Evolutionary conservation across 2,329 filamentous ascomycete genomes (phyloP), one percentile per base, ranked within the genome.

Genomic region (Fusarium sp.): DNA sequence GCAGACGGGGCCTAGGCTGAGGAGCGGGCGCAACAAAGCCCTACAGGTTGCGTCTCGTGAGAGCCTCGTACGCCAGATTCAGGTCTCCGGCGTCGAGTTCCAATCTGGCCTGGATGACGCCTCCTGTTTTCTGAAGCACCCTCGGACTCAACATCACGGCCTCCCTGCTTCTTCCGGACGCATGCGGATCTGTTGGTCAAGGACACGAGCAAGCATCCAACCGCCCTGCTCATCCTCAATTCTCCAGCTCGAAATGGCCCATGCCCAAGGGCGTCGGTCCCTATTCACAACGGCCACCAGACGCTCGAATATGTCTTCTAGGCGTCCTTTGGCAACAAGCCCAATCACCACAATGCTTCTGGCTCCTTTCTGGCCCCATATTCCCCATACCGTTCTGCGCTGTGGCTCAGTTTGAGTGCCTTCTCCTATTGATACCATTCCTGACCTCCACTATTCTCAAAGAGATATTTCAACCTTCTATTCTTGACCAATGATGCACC

Each of bases 381-480:
- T 53, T 51, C 55, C 67, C 59, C 66, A 54, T 40, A 51, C 36
- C 42, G 51, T 44, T 57, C 62, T 54, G 40, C 69, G 50, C 58
- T 14, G 46, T 67, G 62, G 58, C 6, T 49, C 50, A 60, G 58
- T 49, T 31, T 27, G 69, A 42, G 44, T 33, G 40, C 25, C 58
- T 57, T 64, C 58, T 25, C 54, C 55, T 67, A 64, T 67, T 67
- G 66, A 69, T 69, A 49, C 40, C 58, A 69, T 69, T 70, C 62
- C 67, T 67, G 44, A 50, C 29, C 6, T 46, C 13, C 25, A 20
- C 34, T 20, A 18, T 40, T 40, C 18, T 33, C 18, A 38, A 54
- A 61, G 38, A n/a, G 42, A 46, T 46, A 27, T 46, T 60, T 60
- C 49, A 51, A 44, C 33, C 31, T 38, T 29, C 42, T 46, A 11